Conservation (phyloP, 2,329 filamentous ascomycete genomes). For the Fusarium sp. region DNA sequence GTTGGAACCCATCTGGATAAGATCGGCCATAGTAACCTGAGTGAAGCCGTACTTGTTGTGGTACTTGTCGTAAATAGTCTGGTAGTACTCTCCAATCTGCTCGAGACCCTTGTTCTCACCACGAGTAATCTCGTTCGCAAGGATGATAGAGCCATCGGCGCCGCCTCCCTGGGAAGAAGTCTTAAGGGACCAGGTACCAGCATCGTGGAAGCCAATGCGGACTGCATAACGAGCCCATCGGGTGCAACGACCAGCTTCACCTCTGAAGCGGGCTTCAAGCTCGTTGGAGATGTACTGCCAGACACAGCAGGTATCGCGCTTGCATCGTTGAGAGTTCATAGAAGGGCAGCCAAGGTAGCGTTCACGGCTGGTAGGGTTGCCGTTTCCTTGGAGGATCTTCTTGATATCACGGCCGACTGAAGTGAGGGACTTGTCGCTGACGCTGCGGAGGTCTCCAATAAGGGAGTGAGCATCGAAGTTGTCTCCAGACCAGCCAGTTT, state of each 20-base stretch:
- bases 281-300: constrained; percentile 59
- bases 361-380: constrained; percentile 45
- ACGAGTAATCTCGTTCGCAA: constrained; percentile 53
- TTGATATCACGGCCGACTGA: constrained; percentile 53
- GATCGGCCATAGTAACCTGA: constrained; percentile 63
- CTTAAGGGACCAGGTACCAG: constrained; percentile 57
- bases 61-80: constrained; percentile 56
- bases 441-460: constrained; percentile 55
- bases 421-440: constrained; percentile 49
- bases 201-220: constrained; percentile 62
- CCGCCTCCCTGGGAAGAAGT: constrained; percentile 53
- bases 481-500: constrained; percentile 24
- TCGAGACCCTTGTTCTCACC: constrained; percentile 61
- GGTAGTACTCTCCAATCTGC: constrained; percentile 55
- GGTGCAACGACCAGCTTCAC: constrained; percentile 56
- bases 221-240: constrained; percentile 58
- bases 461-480: constrained; percentile 43
- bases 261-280: constrained; percentile 53
- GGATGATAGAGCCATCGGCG: constrained; percentile 60
- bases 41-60: constrained; percentile 47
- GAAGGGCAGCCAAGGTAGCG: constrained; percentile 42
- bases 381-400: constrained; percentile 51
- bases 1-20: constrained; percentile 64
- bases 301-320: constrained; percentile 57
- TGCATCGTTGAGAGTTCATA: constrained; percentile 45